Base-by-base conservation (phyloP, 2,329 filamentous ascomycete species). In the Trichoderma sp. region DNA sequence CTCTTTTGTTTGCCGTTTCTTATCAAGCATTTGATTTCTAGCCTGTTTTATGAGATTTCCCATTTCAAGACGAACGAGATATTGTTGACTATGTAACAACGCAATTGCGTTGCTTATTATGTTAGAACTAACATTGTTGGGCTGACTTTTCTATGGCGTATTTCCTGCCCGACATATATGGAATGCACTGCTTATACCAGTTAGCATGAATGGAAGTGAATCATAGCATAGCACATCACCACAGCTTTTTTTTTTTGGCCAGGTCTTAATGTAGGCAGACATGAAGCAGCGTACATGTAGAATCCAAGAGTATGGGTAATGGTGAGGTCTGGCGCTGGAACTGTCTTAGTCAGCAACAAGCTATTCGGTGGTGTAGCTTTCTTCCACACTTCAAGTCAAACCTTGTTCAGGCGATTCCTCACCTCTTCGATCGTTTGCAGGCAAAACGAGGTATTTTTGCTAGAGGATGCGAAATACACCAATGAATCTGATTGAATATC, bases 261-360 rank as follows among this genome's bases (percentile, higher is more conserved):
- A 26, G 26, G n/a, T n/a, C 5, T 46, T n/a, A 6, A n/a, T 26
- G 26, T 26, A 6, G 14, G 16, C 16, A 21, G n/a, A 21, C 10
- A 11, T 21, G 21, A 21, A 49, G 14, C 13, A 52, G 24, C 49
- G 24, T n/a, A n/a, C n/a, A n/a, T n/a, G n/a, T 28, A 28, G 4
- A 32, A 10, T 55, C 30, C 28, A 32, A 34, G 7, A 32, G 52
- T 16, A 55, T 5, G 10, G 2, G 30, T 32, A 32, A 8, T 8
- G 2, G 52, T 13, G 26, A 16, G 30, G 6, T 18, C 18, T 55
- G 26, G 4, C 32, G 28, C 43, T 21, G 43, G 10, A 55, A 32
- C 18, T 32, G 52, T 21, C 52, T 55, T 55, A 55, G 52, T 55
- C 60, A 64, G 60, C 60, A 64, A 6, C 32, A 54, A 64, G 39